Base-by-base conservation (phyloP, 2,329 filamentous ascomycete genomes). In the Dactylellina drechsleri region DNA sequence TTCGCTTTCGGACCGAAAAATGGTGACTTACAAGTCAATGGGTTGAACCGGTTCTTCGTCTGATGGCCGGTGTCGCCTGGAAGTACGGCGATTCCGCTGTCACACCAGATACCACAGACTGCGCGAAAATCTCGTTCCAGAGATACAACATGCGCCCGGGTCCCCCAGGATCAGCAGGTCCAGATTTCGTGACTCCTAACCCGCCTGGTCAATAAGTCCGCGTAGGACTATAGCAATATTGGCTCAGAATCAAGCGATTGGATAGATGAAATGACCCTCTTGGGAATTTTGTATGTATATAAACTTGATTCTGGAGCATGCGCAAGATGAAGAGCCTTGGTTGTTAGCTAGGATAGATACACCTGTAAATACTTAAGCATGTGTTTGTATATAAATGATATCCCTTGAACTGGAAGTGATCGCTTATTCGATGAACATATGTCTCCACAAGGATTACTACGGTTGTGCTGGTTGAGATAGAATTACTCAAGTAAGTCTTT, bases 11-110 rank as follows among this genome's bases (percentile, higher is more conserved):
- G 18, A 23, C 57, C 49, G 20, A 23, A 62, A 8, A 36, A 4
- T 3, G 66, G 57, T 3, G 40, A 41, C 50, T 20, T 70, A 23
- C 57, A 70, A 18, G 1, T 70, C 10, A 52, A 18, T 23, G 57
- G 57, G 5, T 18, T 70, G 8, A 70, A 57, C 26, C 49, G 66
- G 18, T 70, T 70, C 57, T 52, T 36, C 41, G 28, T 70, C 31
- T 70, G 66, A 50, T 50, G 16, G 6, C 50, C 36, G 66, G 66
- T 20, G 18, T 70, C 41, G 57, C 66, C 8, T 70, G 66, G 66
- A 50, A 62, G 20, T 70, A 57, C 23, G 66, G 66, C 13, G 40
- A 31, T 26, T 3, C 5, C 10, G 16, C 26, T n/a, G 36, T 28
- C 40, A 56, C 31, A 16, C 47, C 57, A 1, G 66, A 70, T 62